phyloP scores from a whole-genome alignment of 768 basidiomycete genomes.

The Auricularia cornea region DNA sequence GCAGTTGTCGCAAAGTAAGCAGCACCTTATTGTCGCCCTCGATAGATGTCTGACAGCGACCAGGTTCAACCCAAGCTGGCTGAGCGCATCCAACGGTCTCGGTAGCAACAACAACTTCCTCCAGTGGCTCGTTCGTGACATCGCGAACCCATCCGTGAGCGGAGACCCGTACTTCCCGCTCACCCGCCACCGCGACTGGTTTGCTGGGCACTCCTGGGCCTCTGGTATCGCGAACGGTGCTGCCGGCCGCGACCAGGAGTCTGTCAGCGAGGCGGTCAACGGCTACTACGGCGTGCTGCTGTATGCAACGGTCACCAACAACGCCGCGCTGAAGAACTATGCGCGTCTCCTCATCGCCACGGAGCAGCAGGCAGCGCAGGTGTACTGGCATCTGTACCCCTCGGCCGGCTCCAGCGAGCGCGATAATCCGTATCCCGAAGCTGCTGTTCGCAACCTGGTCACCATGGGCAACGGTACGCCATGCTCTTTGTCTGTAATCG shows the following conservation, averaged over 20 bases:
- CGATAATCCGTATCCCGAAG: conserved; percentile 29
- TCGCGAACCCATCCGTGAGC: conserved; percentile 24
- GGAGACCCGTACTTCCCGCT: conserved; percentile 25
- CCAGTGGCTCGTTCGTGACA: conserved; percentile 25
- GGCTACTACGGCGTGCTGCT: conserved; percentile 28
- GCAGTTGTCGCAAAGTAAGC: conserved; percentile 27
- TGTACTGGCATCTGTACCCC: conserved; percentile 31
- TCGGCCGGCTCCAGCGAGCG: conserved; percentile 19
- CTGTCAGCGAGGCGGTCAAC: conserved; percentile 26
- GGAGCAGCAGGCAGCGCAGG: conserved; percentile 27
- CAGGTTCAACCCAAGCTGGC: conserved; percentile 22
- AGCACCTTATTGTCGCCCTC: neutral
- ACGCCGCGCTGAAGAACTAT: conserved; percentile 24
- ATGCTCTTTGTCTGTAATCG: too few relatives aligned
- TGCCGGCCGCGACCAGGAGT: conserved; percentile 27
- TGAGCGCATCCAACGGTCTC: conserved; percentile 10
- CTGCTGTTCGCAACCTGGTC: conserved; percentile 20
- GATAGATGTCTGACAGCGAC: neutral
- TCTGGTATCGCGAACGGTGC: conserved; percentile 29
- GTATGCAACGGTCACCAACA: conserved; percentile 24
- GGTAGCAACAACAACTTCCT: conserved; percentile 15
- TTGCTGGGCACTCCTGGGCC: conserved; percentile 31
- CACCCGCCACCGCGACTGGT: conserved; percentile 29
- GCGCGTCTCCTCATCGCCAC: conserved; percentile 26
- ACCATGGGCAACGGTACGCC: conserved; percentile 25